These are phyloP conservation scores for Lactifluus volemus DNA, from an alignment of 768 basidiomycete species.

Conservation along the genomic window DNA sequence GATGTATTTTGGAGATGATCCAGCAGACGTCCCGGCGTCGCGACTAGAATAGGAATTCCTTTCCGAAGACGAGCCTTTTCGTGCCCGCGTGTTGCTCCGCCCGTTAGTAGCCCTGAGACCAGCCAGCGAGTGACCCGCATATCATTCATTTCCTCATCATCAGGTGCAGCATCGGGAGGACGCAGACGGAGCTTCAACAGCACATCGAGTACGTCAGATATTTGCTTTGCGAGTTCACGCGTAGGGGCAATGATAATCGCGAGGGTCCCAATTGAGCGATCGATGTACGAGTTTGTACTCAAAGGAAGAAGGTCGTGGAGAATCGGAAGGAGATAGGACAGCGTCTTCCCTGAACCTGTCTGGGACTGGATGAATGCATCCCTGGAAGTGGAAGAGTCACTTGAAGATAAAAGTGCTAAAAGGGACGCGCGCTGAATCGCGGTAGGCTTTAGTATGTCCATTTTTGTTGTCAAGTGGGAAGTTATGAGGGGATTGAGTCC, in stretches of 20 bases:
- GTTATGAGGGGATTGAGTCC: conserved; percentile 78
- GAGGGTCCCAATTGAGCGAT: conserved; percentile 89
- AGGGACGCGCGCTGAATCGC: conserved; percentile 76
- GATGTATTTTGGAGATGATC: conserved; percentile 96
- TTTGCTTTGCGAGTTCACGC: conserved; percentile 93
- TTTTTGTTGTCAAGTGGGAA: conserved; percentile 68
- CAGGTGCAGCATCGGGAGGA: conserved; percentile 43
- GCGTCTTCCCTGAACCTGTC: conserved; percentile 94
- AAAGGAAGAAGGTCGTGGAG: conserved; percentile 90
- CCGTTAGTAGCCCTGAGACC: conserved; percentile 85
- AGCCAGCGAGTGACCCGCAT: conserved; percentile 77
- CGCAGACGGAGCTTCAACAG: conserved; percentile 71
- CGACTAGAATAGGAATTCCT: conserved; percentile 90
- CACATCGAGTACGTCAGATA: conserved; percentile 86
- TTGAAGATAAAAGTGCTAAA: conserved; percentile 48
- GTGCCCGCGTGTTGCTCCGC: conserved; percentile 89
- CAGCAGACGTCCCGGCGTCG: conserved; percentile 89
- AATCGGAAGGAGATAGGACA: conserved; percentile 90
- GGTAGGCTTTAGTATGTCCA: conserved; percentile 79
- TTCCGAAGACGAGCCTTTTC: conserved; percentile 95
- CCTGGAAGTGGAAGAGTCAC: conserved; percentile 34
- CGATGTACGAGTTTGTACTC: conserved; percentile 84
- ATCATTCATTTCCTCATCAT: conserved; percentile 35
- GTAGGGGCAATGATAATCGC: conserved; percentile 94
- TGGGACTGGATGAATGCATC: conserved; percentile 95